Percentiles rank a stretch among this genome's conserved stretches.
Conservation (phyloP, 495 filamentous ascomycete species). For the Neurospora sp. region DNA sequence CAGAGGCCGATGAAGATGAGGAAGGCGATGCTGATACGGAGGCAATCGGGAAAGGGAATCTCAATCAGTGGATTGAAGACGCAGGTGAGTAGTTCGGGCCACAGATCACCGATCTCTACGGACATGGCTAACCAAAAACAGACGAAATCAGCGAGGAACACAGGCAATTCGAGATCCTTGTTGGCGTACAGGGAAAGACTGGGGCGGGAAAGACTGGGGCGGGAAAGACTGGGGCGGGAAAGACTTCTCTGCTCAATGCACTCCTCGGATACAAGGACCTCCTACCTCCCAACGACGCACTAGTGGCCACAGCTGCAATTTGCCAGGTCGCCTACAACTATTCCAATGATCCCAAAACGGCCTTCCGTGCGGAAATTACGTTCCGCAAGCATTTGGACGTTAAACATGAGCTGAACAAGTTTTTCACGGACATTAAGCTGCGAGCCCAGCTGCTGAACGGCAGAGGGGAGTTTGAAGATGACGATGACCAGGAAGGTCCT, state of each 20-base stretch:
- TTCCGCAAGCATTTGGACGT: slow-evolving; percentile 6
- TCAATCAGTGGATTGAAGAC: not conserved
- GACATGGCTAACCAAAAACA: not conserved
- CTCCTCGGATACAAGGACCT: slow-evolving; percentile 12
- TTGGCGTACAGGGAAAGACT: slow-evolving; percentile 18
- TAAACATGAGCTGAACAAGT: slow-evolving; percentile 5
- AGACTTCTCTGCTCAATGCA: slow-evolving; percentile 20
- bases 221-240: too few relatives aligned
- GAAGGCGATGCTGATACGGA: not conserved
- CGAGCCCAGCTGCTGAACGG: not conserved
- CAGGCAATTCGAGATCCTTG: slow-evolving; percentile 5
- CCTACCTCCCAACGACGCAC: slow-evolving; percentile 12
- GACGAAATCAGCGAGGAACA: not conserved
- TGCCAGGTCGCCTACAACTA: slow-evolving; percentile 14
- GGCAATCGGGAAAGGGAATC: not conserved
- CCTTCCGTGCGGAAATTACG: slow-evolving; percentile 8
- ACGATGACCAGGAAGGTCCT: not conserved
- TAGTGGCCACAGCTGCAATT: slow-evolving; percentile 15
- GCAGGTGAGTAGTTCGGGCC: not conserved
- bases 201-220: slow-evolving; percentile 23
- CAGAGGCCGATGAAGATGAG: not conserved
- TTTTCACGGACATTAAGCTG: slow-evolving; percentile 6
- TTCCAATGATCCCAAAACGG: not conserved
- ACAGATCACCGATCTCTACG: not conserved
- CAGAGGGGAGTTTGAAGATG: not conserved